phyloP scores from a whole-genome alignment of 2,329 filamentous ascomycete species.

The Talaromyces verruculosus region DNA sequence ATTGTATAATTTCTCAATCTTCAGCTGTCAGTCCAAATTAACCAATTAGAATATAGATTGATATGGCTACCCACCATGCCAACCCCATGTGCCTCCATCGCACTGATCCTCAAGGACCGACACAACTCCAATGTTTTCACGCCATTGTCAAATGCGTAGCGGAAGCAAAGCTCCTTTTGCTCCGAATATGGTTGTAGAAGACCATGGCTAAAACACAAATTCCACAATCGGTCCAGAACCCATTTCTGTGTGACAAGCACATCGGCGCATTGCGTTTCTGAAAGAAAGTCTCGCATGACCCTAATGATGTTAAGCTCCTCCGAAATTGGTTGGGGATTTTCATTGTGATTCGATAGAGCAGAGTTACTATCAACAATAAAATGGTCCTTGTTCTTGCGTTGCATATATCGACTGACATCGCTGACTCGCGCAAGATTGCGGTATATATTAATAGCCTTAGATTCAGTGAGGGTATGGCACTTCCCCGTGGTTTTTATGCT shows the following conservation, averaged over 20 bases:
- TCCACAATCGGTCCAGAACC: constrained; percentile 46
- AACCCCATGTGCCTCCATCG: constrained; percentile 47
- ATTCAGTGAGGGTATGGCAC: constrained; percentile 65
- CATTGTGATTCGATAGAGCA: constrained; percentile 4
- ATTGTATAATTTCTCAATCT: constrained; percentile 45
- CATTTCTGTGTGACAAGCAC: constrained; percentile 47
- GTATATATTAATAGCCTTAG: constrained; percentile 53
- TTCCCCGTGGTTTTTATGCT: constrained; percentile 59
- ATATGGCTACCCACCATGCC: constrained; percentile 33
- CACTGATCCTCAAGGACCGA: constrained; percentile 33
- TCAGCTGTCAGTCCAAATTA: background rate
- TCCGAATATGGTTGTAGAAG: constrained; percentile 38
- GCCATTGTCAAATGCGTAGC: constrained; percentile 40
- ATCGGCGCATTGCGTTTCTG: constrained; percentile 46
- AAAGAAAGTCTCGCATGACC: constrained; percentile 21
- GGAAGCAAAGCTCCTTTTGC: constrained; percentile 38
- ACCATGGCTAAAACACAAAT: constrained; percentile 43
- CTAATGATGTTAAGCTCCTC: background rate
- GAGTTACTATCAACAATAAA: background rate
- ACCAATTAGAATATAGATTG: background rate
- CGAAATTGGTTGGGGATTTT: background rate
- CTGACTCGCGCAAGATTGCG: constrained; percentile 36
- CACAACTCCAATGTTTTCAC: constrained; percentile 38
- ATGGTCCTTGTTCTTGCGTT: constrained; percentile 26
- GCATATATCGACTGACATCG: constrained; percentile 37